Percentiles rank a stretch among this genome's conserved stretches.
These are phyloP conservation scores for Aquilaria agallochum DNA, from an alignment of 441 rosid genomes.

Conservation along the genomic window DNA sequence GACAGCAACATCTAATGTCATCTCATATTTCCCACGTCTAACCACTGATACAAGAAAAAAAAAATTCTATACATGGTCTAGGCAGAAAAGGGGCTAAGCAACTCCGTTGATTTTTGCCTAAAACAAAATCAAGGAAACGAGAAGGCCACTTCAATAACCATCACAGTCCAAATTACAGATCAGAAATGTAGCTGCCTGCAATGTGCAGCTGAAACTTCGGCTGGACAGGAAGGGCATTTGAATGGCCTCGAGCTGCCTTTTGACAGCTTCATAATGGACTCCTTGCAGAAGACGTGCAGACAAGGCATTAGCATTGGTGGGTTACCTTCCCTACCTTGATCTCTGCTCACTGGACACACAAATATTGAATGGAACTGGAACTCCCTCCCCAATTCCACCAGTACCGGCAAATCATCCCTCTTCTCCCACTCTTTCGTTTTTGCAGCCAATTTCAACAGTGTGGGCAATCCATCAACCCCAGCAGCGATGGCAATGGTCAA, in stretches of 20 bases:
- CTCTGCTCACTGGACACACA: conserved; percentile 66
- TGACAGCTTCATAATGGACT: conserved; percentile 49
- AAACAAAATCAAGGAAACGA: no score
- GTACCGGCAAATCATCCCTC: conserved; percentile 53
- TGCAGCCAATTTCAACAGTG: conserved; percentile 53
- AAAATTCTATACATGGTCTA: conserved; percentile 14
- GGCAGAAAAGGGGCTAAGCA: neutral
- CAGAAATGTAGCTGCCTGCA: conserved; percentile 51
- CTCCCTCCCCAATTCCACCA: conserved; percentile 45
- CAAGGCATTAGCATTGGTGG: conserved; percentile 69
- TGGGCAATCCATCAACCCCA: conserved; percentile 53
- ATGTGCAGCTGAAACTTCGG: conserved; percentile 27
- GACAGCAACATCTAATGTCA: no score
- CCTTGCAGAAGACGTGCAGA: conserved; percentile 56
- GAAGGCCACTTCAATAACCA: no score
- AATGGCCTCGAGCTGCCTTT: conserved; percentile 33
- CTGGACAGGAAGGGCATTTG: conserved; percentile 58
- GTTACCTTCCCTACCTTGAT: conserved; percentile 51
- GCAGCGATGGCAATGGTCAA: conserved; percentile 39
- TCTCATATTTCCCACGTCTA: no score
- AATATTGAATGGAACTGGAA: conserved; percentile 59
- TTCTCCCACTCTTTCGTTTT: conserved; percentile 57
- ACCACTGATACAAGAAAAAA: neutral
- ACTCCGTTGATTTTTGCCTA: neutral
- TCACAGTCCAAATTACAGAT: neutral